These are phyloP conservation scores for Sphaerulina vaccinii DNA, from an alignment of 2,329 filamentous ascomycete genomes.

Conservation along the genomic window DNA sequence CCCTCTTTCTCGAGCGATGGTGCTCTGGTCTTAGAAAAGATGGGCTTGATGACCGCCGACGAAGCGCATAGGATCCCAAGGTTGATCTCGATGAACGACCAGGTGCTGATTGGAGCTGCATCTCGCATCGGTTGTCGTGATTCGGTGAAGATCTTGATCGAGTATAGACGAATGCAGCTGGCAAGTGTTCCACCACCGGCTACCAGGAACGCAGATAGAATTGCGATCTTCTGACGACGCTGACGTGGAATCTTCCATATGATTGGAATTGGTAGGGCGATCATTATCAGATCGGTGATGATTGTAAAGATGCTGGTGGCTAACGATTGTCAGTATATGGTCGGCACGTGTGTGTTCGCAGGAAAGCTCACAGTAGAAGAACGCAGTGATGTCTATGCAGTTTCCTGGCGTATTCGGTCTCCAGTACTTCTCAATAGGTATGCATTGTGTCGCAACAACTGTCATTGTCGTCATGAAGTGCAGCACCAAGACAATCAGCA, in stretches of 20 bases:
- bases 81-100: slow-evolving; percentile 38
- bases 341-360: not conserved
- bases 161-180: slow-evolving; percentile 35
- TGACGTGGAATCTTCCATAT: slow-evolving; percentile 39
- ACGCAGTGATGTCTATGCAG: slow-evolving; percentile 39
- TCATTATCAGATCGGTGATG: slow-evolving; percentile 40
- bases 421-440: slow-evolving; percentile 39
- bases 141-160: slow-evolving; percentile 31
- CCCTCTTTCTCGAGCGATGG: slow-evolving; percentile 13
- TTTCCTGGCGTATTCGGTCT: slow-evolving; percentile 27
- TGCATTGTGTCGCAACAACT: slow-evolving; percentile 40
- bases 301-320: slow-evolving; percentile 40
- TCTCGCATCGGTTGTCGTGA: slow-evolving; percentile 33
- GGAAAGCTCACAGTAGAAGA: slow-evolving; percentile 33
- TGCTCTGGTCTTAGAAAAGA: slow-evolving; percentile 22
- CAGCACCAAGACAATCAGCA: slow-evolving; percentile 38
- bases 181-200: slow-evolving; percentile 31
- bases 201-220: slow-evolving; percentile 32
- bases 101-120: slow-evolving; percentile 32
- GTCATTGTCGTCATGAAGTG: slow-evolving; percentile 38
- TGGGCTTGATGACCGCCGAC: slow-evolving; percentile 27
- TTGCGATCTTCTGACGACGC: slow-evolving; percentile 36
- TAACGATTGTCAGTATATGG: slow-evolving; percentile 3
- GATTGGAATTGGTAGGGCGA: slow-evolving; percentile 41
- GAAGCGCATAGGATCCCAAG: slow-evolving; percentile 36